Base-by-base conservation (phyloP, 441 rosid species). In the Euphorbia schlechtendalii region DNA sequence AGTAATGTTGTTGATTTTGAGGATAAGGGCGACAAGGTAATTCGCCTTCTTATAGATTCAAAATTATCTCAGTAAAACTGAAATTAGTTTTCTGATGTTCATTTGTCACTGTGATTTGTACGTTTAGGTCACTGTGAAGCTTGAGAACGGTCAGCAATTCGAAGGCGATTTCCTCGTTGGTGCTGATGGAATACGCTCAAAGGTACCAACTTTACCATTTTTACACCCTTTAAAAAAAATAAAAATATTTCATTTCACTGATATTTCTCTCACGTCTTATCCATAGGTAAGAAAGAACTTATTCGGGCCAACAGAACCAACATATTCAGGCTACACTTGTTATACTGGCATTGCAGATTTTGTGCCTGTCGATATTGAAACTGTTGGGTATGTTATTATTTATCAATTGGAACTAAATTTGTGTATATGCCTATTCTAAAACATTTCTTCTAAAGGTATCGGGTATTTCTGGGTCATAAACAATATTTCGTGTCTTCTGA, bases 301-400 rank as follows among this genome's bases (percentile, higher is more conserved):
- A 69, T 86, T 93, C 63, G 96, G 99, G 66, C 77, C 77, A 5
- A 76, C 79, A 68, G 93, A 93, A 36, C 87, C 89, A 22, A 74
- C 76, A 12, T 93, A 88, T 71, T 90, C 99, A 3, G 96, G 77
- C 66, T 93, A 90, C 69, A 93, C 96, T 62, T 93, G 99, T 68
- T 93, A 93, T 68, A 90, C 96, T 8, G 96, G 97, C 55, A 86
- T 93, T 74, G 96, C 96, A 18, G 97, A 90, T 83, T 90, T 85
- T 71, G 69, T 90, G 72, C 99, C 99, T 0, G 87, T 87, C 22
- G 97, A 90, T 78, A 90, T 93, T 4, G 96, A 93, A 62, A 69
- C 95, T 59, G 96, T 88, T 30, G 97, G 96, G 97, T 88, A 86
- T n/a, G n/a, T n/a, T n/a, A n/a, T n/a, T n/a, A n/a, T n/a, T n/a